A percentile compares a stretch with the other conserved stretches of the same genome.
Conservation (phyloP, 768 basidiomycete genomes). For the Sarcodon aspratus region DNA sequence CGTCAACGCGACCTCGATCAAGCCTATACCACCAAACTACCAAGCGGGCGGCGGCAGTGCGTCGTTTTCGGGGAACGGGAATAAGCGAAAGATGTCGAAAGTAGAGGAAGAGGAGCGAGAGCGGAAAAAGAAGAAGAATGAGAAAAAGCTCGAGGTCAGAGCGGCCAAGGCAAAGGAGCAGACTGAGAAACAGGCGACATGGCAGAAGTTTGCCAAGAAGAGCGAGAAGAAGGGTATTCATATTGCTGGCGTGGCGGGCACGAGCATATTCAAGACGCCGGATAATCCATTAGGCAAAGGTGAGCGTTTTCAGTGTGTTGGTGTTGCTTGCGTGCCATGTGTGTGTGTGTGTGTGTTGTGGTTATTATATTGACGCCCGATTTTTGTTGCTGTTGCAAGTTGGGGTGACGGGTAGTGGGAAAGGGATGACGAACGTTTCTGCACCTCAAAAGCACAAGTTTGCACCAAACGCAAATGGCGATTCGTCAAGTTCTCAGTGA, state of each 20-base stretch:
- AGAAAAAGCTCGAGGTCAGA: constrained; percentile 79
- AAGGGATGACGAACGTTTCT: constrained; percentile 77
- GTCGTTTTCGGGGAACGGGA: constrained; percentile 22
- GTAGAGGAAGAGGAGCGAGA: constrained; percentile 84
- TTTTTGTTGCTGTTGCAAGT: constrained; percentile 31
- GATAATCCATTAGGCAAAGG: constrained; percentile 85
- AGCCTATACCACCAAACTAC: constrained; percentile 52
- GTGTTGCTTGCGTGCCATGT: too few species aligned
- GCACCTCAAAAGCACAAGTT: constrained; percentile 71
- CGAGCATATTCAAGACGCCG: constrained; percentile 90
- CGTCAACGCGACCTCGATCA: constrained; percentile 60
- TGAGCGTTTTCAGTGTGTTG: constrained; percentile 21
- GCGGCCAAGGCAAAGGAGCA: constrained; percentile 88
- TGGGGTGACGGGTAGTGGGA: constrained; percentile 85
- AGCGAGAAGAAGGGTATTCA: constrained; percentile 86
- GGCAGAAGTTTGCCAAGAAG: constrained; percentile 96
- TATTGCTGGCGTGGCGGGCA: constrained; percentile 81
- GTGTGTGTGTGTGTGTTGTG: constrained; percentile 7
- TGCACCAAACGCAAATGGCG: constrained; percentile 26
- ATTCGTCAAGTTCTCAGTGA: not conserved
- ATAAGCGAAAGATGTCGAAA: constrained; percentile 71
- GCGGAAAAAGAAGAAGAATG: constrained; percentile 88
- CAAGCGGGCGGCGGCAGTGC: constrained; percentile 17
- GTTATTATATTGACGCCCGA: constrained; percentile 8
- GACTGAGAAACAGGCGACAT: constrained; percentile 68